Conservation (phyloP, 192 early-diverging fungal genomes). For the Fimicolochytrium jonesii region DNA sequence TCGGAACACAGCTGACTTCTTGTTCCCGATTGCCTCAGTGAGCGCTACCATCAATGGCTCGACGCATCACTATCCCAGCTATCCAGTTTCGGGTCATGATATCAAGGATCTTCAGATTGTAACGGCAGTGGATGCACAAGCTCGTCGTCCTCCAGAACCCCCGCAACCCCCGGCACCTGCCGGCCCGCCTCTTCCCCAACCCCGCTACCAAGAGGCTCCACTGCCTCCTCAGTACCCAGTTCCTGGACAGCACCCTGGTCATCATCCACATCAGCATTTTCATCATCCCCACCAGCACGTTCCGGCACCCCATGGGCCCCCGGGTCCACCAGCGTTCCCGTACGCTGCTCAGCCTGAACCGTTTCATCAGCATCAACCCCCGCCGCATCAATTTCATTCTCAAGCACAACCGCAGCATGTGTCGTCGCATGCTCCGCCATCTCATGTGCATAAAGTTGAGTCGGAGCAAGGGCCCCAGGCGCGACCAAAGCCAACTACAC, state of each 20-base stretch:
- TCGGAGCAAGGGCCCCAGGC: too few relatives aligned
- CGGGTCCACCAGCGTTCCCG: not conserved
- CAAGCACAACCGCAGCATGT: not conserved
- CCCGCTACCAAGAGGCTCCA: not conserved
- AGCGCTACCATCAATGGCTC: conserved; percentile 5
- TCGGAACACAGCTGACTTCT: not conserved
- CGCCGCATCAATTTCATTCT: too few relatives aligned
- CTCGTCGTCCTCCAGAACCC: not conserved
- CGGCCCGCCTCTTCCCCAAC: not conserved
- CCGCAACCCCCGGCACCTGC: not conserved
- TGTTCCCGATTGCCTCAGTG: not conserved
- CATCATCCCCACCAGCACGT: not conserved
- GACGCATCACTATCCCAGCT: conserved; percentile 29
- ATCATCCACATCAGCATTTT: not conserved
- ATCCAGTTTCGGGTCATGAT: conserved; percentile 57
- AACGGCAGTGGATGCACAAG: conserved; percentile 20
- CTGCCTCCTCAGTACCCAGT: not conserved
- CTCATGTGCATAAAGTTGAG: too few relatives aligned
- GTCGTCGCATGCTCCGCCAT: not conserved
- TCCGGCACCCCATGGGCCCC: not conserved
- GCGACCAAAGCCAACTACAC: too few relatives aligned
- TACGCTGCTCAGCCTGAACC: not conserved
- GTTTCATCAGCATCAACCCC: not conserved
- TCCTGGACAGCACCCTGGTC: not conserved
- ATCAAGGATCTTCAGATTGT: conserved; percentile 64